Evolutionary conservation across 1,284 basidiomycete species (phyloP).

Genomic region (Sphagnurus paluster): DNA sequence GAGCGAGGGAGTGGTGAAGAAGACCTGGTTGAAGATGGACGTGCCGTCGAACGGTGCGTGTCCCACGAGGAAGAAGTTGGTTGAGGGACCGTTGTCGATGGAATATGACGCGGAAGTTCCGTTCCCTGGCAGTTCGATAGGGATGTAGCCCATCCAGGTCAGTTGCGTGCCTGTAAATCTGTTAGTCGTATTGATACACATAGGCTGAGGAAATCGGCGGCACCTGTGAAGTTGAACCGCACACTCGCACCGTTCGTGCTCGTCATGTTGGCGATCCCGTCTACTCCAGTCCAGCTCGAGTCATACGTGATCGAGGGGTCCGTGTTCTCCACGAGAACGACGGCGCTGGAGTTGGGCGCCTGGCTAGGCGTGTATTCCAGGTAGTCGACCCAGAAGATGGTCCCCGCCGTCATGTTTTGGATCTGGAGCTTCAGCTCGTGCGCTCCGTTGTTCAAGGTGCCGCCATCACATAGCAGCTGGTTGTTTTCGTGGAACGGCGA

Average conservation of each 20-base stretch:
- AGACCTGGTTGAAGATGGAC: conserved; percentile 20
- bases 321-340: not conserved
- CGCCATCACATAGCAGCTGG: conserved; percentile 11
- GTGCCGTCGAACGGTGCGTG: conserved; percentile 11
- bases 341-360: not conserved
- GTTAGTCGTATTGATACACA: not conserved
- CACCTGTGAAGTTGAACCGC: conserved; percentile 5
- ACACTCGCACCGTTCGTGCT: not conserved
- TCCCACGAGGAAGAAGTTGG: conserved; percentile 21
- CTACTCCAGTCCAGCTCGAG: not conserved
- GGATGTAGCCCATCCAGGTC: conserved; percentile 22
- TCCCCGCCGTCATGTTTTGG: not conserved
- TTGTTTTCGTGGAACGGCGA: not conserved
- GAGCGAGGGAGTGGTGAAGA: conserved; percentile 24
- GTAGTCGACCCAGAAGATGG: conserved; percentile 3
- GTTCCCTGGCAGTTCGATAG: conserved; percentile 2
- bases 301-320: not conserved
- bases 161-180: conserved; percentile 2
- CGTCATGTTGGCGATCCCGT: not conserved
- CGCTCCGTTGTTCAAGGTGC: conserved; percentile 5
- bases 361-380: not conserved
- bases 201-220: not conserved
- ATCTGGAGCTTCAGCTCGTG: conserved; percentile 14
- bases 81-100: conserved; percentile 23
- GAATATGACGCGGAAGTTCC: conserved; percentile 22